Percentiles rank a stretch among this genome's conserved stretches.
phyloP scores from a whole-genome alignment of 768 basidiomycete genomes.

The Solioccasus polychromus region DNA sequence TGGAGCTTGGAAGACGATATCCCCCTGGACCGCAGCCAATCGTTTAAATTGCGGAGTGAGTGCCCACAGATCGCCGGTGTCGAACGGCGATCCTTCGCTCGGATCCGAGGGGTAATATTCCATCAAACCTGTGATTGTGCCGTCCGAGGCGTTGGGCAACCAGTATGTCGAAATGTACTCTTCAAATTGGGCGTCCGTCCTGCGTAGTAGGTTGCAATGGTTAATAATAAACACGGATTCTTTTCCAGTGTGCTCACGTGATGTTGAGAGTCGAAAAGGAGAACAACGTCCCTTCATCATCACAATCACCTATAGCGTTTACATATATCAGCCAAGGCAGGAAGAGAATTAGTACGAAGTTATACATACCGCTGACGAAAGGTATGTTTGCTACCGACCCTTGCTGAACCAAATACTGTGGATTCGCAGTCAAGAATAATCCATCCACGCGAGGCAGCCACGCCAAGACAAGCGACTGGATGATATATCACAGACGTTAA shows the following conservation, averaged over 20 bases:
- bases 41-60: constrained; percentile 50
- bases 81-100: constrained; percentile 50
- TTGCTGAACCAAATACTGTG: constrained; percentile 29
- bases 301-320: constrained; percentile 32
- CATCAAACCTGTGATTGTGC: constrained; percentile 27
- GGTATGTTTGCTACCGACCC: constrained; percentile 33
- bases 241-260: constrained; percentile 34
- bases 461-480: constrained; percentile 26
- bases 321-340: neutral
- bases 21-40: constrained; percentile 48
- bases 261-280: constrained; percentile 45
- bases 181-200: constrained; percentile 25
- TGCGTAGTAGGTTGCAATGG: constrained; percentile 5
- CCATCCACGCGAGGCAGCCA: constrained; percentile 42
- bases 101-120: constrained; percentile 37
- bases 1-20: constrained; percentile 49
- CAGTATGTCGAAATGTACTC: constrained; percentile 31
- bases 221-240: neutral
- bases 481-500: neutral
- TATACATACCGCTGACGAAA: constrained; percentile 6
- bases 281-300: constrained; percentile 46
- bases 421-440: constrained; percentile 33
- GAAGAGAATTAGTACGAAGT: neutral
- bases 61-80: constrained; percentile 43
- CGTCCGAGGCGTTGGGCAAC: constrained; percentile 25